Percentiles rank a stretch among this genome's conserved stretches.
Evolutionary conservation across 257 asterid species (phyloP).

Genomic region (Craterostigma plantagineum): DNA sequence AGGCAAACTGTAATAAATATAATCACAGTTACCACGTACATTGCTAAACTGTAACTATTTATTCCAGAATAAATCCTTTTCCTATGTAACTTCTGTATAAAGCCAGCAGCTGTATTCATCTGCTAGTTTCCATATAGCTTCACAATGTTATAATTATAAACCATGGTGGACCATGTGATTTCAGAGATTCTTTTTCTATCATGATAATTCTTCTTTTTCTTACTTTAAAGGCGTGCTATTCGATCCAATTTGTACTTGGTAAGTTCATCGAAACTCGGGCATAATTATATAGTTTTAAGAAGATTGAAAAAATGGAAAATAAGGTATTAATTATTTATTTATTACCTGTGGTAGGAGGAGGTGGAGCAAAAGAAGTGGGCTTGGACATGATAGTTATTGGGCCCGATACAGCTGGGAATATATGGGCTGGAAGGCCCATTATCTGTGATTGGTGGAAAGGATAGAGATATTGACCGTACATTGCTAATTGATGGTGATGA

Average conservation of each 20-base stretch:
- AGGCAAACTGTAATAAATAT: background rate
- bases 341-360: constrained; percentile 42
- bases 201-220: no score
- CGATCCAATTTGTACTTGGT: background rate
- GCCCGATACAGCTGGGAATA: constrained; percentile 41
- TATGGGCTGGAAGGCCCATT: constrained; percentile 81
- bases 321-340: background rate
- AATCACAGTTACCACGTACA: no score
- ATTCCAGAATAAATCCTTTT: no score
- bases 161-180: constrained; percentile 2
- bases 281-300: no score
- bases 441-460: constrained; percentile 56
- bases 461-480: constrained; percentile 9
- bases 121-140: no score
- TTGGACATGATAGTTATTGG: constrained; percentile 50
- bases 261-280: background rate
- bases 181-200: no score
- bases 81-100: no score
- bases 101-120: no score
- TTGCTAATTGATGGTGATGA: constrained; percentile 29
- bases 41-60: no score
- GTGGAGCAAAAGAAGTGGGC: constrained; percentile 44
- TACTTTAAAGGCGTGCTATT: constrained; percentile 5
- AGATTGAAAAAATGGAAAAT: background rate
- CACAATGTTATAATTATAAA: background rate